These are phyloP conservation scores for Parafenestella ontariensis DNA, from an alignment of 2,329 filamentous ascomycete species.

Conservation along the genomic window DNA sequence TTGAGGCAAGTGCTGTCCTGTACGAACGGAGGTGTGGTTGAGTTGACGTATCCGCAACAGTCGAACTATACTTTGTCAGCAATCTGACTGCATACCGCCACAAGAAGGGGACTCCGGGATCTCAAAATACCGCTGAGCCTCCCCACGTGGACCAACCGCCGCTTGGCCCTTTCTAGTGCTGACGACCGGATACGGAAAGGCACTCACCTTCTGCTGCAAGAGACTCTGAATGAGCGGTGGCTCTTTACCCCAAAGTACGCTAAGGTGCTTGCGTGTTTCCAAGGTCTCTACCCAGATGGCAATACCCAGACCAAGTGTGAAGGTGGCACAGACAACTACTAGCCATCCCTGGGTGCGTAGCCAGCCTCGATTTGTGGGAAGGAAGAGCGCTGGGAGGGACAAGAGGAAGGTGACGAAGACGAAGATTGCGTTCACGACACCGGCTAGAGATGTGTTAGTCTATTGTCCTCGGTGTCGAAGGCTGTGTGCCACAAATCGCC, in stretches of 20 bases:
- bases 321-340: constrained; percentile 69
- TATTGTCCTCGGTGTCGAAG: constrained; percentile 6
- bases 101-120: not conserved
- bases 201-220: constrained; percentile 71
- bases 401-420: constrained; percentile 74
- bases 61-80: constrained; percentile 63
- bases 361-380: constrained; percentile 70
- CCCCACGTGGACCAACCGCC: constrained; percentile 9
- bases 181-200: not conserved
- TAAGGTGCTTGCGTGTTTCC: constrained; percentile 68
- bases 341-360: constrained; percentile 74
- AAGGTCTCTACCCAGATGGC: constrained; percentile 75
- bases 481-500: constrained; percentile 18
- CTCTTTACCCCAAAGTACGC: constrained; percentile 66
- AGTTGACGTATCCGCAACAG: constrained; percentile 82
- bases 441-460: constrained; percentile 57
- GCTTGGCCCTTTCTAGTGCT: constrained; percentile 6
- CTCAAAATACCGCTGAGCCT: constrained; percentile 6
- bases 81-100: constrained; percentile 16
- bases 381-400: constrained; percentile 74
- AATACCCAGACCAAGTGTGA: constrained; percentile 66
- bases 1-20: constrained; percentile 72
- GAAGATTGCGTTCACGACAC: constrained; percentile 74
- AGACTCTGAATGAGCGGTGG: constrained; percentile 66
- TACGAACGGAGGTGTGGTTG: constrained; percentile 74